Base-by-base conservation (phyloP, 2,329 filamentous ascomycete genomes). In the Onygena corvina region DNA sequence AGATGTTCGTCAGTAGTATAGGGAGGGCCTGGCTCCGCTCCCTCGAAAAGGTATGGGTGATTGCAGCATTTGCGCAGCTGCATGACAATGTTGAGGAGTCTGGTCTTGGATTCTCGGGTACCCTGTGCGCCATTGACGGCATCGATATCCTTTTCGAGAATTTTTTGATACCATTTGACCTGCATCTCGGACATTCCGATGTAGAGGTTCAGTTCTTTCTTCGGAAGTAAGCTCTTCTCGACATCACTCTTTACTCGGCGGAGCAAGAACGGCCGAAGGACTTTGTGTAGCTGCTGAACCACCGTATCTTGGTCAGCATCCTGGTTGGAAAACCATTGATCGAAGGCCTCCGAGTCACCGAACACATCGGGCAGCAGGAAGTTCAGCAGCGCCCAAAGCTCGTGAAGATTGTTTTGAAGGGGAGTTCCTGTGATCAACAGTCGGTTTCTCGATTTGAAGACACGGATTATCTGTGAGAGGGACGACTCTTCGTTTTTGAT, bases 401-500 rank as follows among this genome's bases (percentile, higher is more conserved):
- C 92, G 69, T 98, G 92, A 1, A 98, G 72, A 62, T 98, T 98
- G 73, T 98, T 98, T 64, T 98, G 92, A 3, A 98, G 76, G 1
- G 92, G 92, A 2, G 92, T 98, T 57, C 92, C 92, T 2, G 92
- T 98, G 55, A 98, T 98, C 53, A 98, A 76, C 27, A 98, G 76
- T 47, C 92, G 83, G 64, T 96, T 96, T 62, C 92, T 80, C 3
- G 92, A 98, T 68, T 89, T 86, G 74, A 98, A 98, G 48, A 95
- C 73, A 57, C 92, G 86, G 56, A 98, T 94, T 57, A 96, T 93
- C 62, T 96, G 90, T 2, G 92, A 89, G 2, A 98, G 75, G 0
- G 92, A 95, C 0, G 92, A 98, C 66, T 96, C 88, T 64, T 98
- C 92, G 67, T 98, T 98, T 74, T 98, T 98, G 77, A 98, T 98